phyloP scores from a whole-genome alignment of 257 asterid genomes.

The Petunia axillaris region DNA sequence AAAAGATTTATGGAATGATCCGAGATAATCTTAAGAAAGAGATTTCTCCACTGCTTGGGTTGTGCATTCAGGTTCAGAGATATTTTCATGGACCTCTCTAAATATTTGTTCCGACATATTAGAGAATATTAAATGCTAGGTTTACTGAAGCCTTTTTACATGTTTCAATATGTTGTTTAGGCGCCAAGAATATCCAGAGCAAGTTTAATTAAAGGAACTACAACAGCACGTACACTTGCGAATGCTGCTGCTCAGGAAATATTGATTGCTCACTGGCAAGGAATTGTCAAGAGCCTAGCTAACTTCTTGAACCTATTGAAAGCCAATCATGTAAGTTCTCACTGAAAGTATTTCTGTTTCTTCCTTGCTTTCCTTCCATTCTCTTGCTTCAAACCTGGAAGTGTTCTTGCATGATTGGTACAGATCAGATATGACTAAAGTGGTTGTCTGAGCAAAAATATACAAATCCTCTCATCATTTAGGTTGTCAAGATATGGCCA shows the following conservation, averaged over 20 bases:
- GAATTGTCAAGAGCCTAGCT: conserved; percentile 67
- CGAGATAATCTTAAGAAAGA: conserved; percentile 35
- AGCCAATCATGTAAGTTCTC: conserved; percentile 65
- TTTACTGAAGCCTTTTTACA: conserved; percentile 9
- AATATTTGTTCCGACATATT: conserved; percentile 17
- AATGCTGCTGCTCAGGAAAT: conserved; percentile 94
- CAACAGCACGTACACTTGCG: conserved; percentile 77
- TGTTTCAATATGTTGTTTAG: conserved; percentile 44
- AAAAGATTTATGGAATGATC: conserved; percentile 35
- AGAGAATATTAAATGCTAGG: neutral
- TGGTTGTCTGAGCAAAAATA: too few relatives aligned
- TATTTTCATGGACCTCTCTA: neutral
- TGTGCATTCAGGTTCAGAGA: conserved; percentile 84
- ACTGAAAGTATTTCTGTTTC: conserved; percentile 19
- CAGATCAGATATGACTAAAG: neutral
- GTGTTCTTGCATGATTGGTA: neutral
- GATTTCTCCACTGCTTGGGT: conserved; percentile 57
- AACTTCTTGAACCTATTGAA: conserved; percentile 71
- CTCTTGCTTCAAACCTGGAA: conserved; percentile 6
- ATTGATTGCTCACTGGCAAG: conserved; percentile 97
- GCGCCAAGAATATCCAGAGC: conserved; percentile 97
- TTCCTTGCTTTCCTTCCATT: neutral
- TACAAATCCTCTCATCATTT: too few relatives aligned
- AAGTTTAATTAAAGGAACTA: conserved; percentile 67
- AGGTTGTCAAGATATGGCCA: too few relatives aligned